These are phyloP conservation scores for Russula compacta DNA, from an alignment of 768 basidiomycete genomes.

Conservation along the genomic window DNA sequence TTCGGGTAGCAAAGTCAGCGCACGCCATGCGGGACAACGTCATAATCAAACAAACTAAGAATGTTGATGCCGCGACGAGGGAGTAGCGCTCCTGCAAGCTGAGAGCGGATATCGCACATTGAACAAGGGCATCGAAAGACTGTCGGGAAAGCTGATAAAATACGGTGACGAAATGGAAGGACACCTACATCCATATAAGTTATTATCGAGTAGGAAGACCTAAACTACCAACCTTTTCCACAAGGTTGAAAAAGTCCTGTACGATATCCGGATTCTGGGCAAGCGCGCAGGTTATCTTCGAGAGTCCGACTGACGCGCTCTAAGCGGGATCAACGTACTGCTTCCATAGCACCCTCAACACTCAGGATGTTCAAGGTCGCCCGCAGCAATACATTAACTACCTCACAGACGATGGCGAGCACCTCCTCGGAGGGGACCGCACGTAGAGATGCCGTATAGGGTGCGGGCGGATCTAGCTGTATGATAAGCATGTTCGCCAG, in stretches of 20 bases:
- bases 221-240: slow-evolving; percentile 50
- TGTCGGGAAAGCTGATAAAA: slow-evolving; percentile 59
- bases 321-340: slow-evolving; percentile 35
- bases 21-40: neutral
- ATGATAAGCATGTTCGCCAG: slow-evolving; percentile 72
- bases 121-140: slow-evolving; percentile 57
- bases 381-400: slow-evolving; percentile 50
- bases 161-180: slow-evolving; percentile 48
- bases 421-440: slow-evolving; percentile 46
- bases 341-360: slow-evolving; percentile 57
- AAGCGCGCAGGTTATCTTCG: neutral
- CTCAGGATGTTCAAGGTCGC: slow-evolving; percentile 46
- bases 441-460: slow-evolving; percentile 38
- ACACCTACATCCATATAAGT: slow-evolving; percentile 26
- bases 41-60: slow-evolving; percentile 52
- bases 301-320: neutral
- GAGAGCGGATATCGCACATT: slow-evolving; percentile 57
- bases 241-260: slow-evolving; percentile 78
- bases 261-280: slow-evolving; percentile 84
- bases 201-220: neutral
- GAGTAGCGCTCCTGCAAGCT: slow-evolving; percentile 79
- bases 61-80: slow-evolving; percentile 70
- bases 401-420: slow-evolving; percentile 43
- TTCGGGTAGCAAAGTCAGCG: neutral
- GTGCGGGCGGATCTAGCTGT: slow-evolving; percentile 71